Base-by-base conservation (phyloP, 371 early-diverging fungal genomes). In the Blyttiomyces sp. region DNA sequence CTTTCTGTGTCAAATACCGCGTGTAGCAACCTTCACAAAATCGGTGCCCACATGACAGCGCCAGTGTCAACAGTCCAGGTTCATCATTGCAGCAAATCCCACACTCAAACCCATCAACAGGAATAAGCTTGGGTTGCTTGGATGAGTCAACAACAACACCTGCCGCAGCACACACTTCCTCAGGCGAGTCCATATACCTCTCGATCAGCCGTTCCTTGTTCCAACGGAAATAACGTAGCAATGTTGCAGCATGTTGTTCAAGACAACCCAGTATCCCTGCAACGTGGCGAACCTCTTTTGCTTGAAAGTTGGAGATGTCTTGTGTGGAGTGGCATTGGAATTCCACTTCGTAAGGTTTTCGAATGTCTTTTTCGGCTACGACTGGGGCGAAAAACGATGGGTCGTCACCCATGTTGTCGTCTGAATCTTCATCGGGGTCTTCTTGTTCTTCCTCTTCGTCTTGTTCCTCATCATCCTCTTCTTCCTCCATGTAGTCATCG, bases 171-270 rank as follows among this genome's bases (percentile, higher is more conserved):
- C 88, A 61, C 19, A 88, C 88, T 21, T 81, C 77, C 16, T 85
- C 87, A 0, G 89, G 80, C 33, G 80, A 71, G 43, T 92, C 91
- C 87, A 93, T 89, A 69, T 91, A 93, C 36, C 81, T 75, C 68
- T 97, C 96, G 46, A 95, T 82, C 23, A 95, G 75, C 52, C 83
- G 75, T 66, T 98, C 96, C 73, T 92, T 92, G 74, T 94, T 93
- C 95, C 96, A 96, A 61, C 84, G 79, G 73, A 87, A 93, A 69
- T 83, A 74, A 19, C 26, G 82, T 78, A 76, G 64, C 31, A 77
- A 66, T 16, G 87, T 86, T 0, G 87, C 86, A 7, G 74, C 77
- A 64, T 87, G 84, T 26, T 85, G 73, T 17, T 62, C 63, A 0
- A 73, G 63, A 49, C 90, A 68, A 17, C 90, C 93, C 57, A 85